Percentiles rank a stretch among this genome's conserved stretches.
phyloP scores from a whole-genome alignment of 495 filamentous ascomycete species.

The Aspergillus egyptiacus region DNA sequence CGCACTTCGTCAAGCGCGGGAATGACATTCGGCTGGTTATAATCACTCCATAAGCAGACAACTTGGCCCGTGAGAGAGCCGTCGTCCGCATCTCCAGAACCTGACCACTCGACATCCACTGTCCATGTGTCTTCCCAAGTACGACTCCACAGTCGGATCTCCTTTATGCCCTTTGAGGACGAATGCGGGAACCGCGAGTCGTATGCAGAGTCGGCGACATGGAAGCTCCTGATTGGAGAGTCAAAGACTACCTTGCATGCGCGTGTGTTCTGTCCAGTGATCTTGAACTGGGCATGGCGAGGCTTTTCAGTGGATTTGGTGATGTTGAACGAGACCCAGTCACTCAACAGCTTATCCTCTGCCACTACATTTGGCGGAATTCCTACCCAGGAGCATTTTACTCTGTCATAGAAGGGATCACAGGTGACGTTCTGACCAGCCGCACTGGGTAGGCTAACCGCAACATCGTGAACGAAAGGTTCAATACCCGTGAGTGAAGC shows the following conservation, averaged over 20 bases:
- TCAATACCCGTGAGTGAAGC: slow-evolving; percentile 68
- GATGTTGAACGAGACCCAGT: slow-evolving; percentile 61
- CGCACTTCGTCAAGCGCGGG: slow-evolving; percentile 80
- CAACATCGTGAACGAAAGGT: slow-evolving; percentile 61
- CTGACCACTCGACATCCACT: slow-evolving; percentile 65
- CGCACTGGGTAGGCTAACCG: slow-evolving; percentile 65
- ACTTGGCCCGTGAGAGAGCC: slow-evolving; percentile 58
- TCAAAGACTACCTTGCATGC: slow-evolving; percentile 64
- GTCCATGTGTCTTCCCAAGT: slow-evolving; percentile 69
- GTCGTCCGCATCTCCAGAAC: slow-evolving; percentile 15
- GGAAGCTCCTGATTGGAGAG: slow-evolving; percentile 54
- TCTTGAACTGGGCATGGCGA: slow-evolving; percentile 47
- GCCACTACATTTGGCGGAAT: slow-evolving; percentile 51
- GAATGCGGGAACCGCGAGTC: slow-evolving; percentile 54
- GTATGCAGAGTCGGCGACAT: slow-evolving; percentile 50
- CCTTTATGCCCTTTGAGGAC: slow-evolving; percentile 44
- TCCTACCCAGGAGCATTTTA: slow-evolving; percentile 69
- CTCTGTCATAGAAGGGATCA: slow-evolving; percentile 30
- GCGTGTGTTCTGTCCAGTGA: slow-evolving; percentile 62
- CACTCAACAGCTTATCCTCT: slow-evolving; percentile 22
- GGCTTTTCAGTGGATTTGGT: slow-evolving; percentile 30
- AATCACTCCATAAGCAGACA: slow-evolving; percentile 85
- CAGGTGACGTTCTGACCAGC: slow-evolving; percentile 56
- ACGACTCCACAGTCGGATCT: slow-evolving; percentile 66
- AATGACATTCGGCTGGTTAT: slow-evolving; percentile 62